Evolutionary conservation across 1,284 basidiomycete species (phyloP).

Genomic region (Tetrapyrgos nigripes): DNA sequence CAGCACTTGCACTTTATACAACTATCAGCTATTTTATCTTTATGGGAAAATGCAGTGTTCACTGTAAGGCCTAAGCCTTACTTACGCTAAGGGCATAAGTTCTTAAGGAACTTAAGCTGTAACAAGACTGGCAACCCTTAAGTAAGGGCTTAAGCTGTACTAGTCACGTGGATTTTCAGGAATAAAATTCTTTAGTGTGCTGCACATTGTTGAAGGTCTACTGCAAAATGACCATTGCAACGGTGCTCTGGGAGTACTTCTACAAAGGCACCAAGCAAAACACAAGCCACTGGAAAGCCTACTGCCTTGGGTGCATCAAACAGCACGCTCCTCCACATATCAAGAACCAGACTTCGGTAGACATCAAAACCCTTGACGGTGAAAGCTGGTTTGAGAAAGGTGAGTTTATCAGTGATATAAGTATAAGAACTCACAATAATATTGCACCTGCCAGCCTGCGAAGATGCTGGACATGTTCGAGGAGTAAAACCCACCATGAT

Average conservation of each 20-base stretch:
- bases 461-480: background rate
- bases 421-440: background rate
- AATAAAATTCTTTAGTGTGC: too few species aligned
- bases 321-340: background rate
- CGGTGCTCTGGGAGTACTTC: too few species aligned
- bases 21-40: too few species aligned
- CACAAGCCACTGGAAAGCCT: background rate
- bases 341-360: background rate
- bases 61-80: background rate
- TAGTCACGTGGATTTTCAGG: too few species aligned
- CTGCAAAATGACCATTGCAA: too few species aligned
- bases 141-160: background rate
- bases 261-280: background rate
- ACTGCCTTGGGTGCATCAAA: background rate
- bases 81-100: background rate
- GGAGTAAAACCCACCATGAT: conserved; percentile 1
- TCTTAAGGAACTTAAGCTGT: background rate
- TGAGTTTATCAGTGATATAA: background rate
- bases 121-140: conserved; percentile 3
- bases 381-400: background rate
- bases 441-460: conserved; percentile 4
- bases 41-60: too few species aligned
- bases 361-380: background rate
- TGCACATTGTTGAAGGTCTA: too few species aligned
- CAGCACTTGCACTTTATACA: too few species aligned